Percentiles rank a stretch among this genome's conserved stretches.
phyloP scores from a whole-genome alignment of 2,329 filamentous ascomycete genomes.

The Neofusicoccum parvum region DNA sequence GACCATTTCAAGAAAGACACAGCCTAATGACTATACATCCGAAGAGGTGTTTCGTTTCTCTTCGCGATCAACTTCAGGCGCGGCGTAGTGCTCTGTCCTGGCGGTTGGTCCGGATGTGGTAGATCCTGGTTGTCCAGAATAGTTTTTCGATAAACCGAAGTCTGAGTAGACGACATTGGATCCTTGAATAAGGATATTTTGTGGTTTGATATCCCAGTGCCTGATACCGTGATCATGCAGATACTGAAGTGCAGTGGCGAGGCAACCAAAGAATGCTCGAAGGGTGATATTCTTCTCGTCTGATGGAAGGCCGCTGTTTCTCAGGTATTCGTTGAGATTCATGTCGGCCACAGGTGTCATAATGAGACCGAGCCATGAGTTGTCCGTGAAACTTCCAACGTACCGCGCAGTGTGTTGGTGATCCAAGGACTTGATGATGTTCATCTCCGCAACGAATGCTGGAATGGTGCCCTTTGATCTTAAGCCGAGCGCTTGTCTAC shows the following conservation, averaged over 20 bases:
- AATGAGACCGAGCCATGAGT: slow-evolving; percentile 32
- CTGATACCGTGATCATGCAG: slow-evolving; percentile 27
- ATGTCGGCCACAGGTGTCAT: slow-evolving; percentile 41
- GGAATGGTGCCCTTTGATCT: slow-evolving; percentile 24
- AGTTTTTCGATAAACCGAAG: slow-evolving; percentile 30
- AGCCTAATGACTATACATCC: slow-evolving; percentile 30
- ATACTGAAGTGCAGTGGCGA: slow-evolving; percentile 33
- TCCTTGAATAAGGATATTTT: slow-evolving; percentile 28
- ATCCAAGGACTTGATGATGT: slow-evolving; percentile 31
- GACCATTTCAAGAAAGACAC: slow-evolving; percentile 28
- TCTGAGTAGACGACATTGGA: slow-evolving; percentile 27
- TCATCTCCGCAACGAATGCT: slow-evolving; percentile 31
- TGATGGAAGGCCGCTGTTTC: slow-evolving; percentile 28
- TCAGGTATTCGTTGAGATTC: slow-evolving; percentile 37
- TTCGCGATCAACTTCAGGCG: slow-evolving; percentile 26
- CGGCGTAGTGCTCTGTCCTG: slow-evolving; percentile 25
- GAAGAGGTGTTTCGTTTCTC: slow-evolving; percentile 25
- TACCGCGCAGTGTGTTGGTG: slow-evolving; percentile 35
- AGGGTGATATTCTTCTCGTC: too few species aligned
- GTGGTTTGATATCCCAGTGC: slow-evolving; percentile 30
- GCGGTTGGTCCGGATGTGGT: slow-evolving; percentile 24
- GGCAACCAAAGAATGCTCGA: slow-evolving; percentile 38
- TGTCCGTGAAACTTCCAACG: slow-evolving; percentile 38
- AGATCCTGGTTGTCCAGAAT: slow-evolving; percentile 9
- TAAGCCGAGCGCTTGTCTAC: slow-evolving; percentile 25